Percentiles rank a stretch among this genome's conserved stretches.
phyloP scores from a whole-genome alignment of 2,329 filamentous ascomycete genomes.

The Colletotrichum eleusines region DNA sequence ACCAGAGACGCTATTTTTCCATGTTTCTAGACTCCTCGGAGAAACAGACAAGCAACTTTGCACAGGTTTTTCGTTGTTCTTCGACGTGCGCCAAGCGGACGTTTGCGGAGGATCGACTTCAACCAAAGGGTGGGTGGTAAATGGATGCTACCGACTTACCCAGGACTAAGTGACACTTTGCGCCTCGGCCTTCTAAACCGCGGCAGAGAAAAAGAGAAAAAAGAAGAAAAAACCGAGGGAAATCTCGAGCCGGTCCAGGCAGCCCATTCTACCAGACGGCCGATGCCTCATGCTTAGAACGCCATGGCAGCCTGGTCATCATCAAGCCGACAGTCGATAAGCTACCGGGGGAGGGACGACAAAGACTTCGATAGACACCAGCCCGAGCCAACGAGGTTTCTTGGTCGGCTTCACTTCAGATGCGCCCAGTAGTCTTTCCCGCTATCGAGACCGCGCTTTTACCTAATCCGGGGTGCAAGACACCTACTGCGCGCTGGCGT shows the following conservation, averaged over 20 bases:
- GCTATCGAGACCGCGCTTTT: neutral
- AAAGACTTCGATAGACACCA: neutral
- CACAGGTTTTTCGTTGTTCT: neutral
- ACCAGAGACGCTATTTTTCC: neutral
- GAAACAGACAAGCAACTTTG: neutral
- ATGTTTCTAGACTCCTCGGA: neutral
- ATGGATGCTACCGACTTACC: constrained; percentile 28
- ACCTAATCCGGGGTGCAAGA: constrained; percentile 34
- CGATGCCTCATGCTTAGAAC: constrained; percentile 12
- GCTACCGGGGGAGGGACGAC: constrained; percentile 5
- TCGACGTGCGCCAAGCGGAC: constrained; percentile 3
- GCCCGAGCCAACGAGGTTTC: neutral
- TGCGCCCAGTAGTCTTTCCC: constrained; percentile 2
- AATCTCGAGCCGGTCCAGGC: constrained; percentile 11
- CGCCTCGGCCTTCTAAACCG: constrained; percentile 2
- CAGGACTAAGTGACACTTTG: neutral
- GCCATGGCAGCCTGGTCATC: constrained; percentile 9
- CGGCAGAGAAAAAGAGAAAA: too few species aligned
- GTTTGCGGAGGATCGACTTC: constrained; percentile 26
- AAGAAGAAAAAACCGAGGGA: neutral
- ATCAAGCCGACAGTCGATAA: neutral
- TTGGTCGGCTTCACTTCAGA: neutral
- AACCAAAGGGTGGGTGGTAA: neutral
- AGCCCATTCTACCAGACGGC: constrained; percentile 3
- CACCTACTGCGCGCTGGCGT: constrained; percentile 1